These are phyloP conservation scores for Schrenkiella parvula DNA, from an alignment of 345 rosid genomes.

Conservation along the genomic window DNA sequence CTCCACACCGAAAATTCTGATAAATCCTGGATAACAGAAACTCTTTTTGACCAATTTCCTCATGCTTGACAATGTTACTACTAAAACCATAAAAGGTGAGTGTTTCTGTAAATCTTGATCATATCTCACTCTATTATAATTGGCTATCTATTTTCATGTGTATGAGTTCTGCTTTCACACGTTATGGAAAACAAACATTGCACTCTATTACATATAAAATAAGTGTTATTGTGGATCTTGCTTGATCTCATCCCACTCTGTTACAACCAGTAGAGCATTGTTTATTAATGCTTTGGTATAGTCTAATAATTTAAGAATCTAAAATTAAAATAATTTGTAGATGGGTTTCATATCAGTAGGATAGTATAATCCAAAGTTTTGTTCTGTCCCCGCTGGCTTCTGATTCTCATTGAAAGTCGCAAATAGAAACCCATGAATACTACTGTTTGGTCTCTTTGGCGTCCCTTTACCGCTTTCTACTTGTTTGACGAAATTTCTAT, in stretches of 20 bases:
- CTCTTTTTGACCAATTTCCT: too few species aligned
- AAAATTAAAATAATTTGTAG: constrained; percentile 26
- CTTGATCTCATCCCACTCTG: background rate
- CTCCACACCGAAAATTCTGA: too few species aligned
- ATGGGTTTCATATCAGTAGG: constrained; percentile 18
- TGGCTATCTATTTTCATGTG: background rate
- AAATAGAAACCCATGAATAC: constrained; percentile 1
- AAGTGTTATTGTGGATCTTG: background rate
- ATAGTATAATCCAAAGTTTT: constrained; percentile 19
- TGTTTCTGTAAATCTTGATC: background rate
- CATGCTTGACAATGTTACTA: background rate
- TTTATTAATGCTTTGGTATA: background rate
- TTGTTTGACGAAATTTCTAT: constrained; percentile 18
- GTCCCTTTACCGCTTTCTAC: constrained; percentile 25
- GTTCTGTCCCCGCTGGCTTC: constrained; percentile 20
- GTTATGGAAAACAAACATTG: background rate
- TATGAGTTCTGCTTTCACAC: background rate
- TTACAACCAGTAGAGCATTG: background rate
- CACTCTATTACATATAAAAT: too few species aligned
- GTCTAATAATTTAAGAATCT: background rate
- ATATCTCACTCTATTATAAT: background rate
- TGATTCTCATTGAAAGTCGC: constrained; percentile 30
- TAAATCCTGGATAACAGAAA: too few species aligned
- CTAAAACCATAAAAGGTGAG: background rate
- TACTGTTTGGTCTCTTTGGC: constrained; percentile 29